These are phyloP conservation scores for Entomortierella chlamydospora DNA, from an alignment of 192 early-diverging fungal genomes.

Conservation along the genomic window DNA sequence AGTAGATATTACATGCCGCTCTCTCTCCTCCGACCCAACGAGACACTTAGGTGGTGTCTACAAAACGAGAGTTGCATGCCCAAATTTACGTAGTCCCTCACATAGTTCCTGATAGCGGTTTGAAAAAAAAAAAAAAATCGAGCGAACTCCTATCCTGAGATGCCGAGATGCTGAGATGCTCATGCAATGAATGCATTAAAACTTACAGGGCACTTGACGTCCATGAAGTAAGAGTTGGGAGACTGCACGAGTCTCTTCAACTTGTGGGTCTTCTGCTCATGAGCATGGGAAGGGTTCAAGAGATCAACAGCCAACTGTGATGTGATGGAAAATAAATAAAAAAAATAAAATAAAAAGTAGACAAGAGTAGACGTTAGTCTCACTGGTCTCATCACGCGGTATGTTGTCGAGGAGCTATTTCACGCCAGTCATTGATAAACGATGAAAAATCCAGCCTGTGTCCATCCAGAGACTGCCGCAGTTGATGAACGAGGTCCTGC, in stretches of 20 bases:
- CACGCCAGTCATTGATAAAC: not conserved
- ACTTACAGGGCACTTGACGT: slow-evolving; percentile 89
- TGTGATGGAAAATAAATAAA: not conserved
- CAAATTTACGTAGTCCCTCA: no score
- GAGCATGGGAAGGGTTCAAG: slow-evolving; percentile 86
- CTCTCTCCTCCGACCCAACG: no score
- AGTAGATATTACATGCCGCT: not conserved
- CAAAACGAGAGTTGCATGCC: no score
- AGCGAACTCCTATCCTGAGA: not conserved
- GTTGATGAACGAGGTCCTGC: no score
- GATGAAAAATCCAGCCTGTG: no score
- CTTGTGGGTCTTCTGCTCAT: slow-evolving; percentile 91
- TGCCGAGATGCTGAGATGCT: slow-evolving; percentile 1
- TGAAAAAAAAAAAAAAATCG: no score
- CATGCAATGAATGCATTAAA: slow-evolving; percentile 2
- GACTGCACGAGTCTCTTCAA: slow-evolving; percentile 96
- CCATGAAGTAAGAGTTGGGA: slow-evolving; percentile 99
- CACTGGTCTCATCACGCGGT: not conserved
- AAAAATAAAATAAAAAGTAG: slow-evolving; percentile 19
- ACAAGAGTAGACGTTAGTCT: slow-evolving; percentile 42
- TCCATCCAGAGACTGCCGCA: no score
- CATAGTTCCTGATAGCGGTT: no score
- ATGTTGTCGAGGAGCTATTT: not conserved
- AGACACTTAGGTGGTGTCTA: no score
- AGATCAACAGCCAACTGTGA: slow-evolving; percentile 90